Evolutionary conservation across 305 asterid genomes (phyloP), one percentile per base, ranked within the genome.

Genomic region (Coffea humblotiana): DNA sequence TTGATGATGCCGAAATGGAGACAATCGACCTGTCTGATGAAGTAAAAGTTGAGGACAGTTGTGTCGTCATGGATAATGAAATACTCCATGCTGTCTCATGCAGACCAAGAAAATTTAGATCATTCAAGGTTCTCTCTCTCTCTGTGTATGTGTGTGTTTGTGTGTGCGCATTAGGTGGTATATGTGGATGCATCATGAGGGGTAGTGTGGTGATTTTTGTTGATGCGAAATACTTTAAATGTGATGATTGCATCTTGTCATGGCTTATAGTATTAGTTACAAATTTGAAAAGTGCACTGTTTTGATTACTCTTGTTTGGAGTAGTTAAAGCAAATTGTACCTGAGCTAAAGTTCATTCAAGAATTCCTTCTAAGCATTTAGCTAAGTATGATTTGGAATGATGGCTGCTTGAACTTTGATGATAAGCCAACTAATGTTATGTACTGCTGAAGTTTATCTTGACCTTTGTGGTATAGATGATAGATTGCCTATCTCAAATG

Each of bases 21-120:
- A 84, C 88, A 35, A 77, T 93, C 73, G 91, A 93, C 81, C 90
- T 92, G 77, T 86, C 91, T 79, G 81, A 87, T 52, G 81, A 83
- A 63, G 78, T 65, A 73, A 88, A 77, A 71, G 84, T 51, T 60
- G 86, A 83, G 52, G 87, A 37, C 75, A 82, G 56, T 29, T 69
- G 84, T 71, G 82, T 81, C 47, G 13, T 54, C 47, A 49, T 81
- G 72, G 83, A 79, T 71, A 51, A 81, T 76, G 77, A 84, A 56
- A 63, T 79, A 84, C 67, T 71, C 76, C 69, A 68, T 75, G 72
- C 85, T 32, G 83, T 82, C 83, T 84, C 88, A 69, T 85, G 75
- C 72, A 81, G 90, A 83, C 88, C 86, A 76, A 86, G 84, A 80
- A 80, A 85, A 80, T 89, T 88, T 83, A 82, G 86, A 83, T 93